Percentiles rank a stretch among this genome's conserved stretches.
Evolutionary conservation across 352 stramenopile species (phyloP).

Genomic region (Pythium utonaiense): DNA sequence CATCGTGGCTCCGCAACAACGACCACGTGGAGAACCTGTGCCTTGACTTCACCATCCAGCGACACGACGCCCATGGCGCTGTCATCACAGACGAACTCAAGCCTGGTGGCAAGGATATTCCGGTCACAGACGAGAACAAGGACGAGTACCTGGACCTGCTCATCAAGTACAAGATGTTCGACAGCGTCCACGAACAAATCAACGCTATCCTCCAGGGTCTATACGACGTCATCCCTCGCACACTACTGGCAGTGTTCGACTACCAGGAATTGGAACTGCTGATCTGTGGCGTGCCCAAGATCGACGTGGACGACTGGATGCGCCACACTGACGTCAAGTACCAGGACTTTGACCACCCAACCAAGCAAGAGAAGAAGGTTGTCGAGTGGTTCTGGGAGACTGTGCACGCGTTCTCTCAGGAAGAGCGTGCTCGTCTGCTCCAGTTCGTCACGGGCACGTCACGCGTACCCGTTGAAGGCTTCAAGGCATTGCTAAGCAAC

Average conservation of each 20-base stretch:
- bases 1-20: slow-evolving; percentile 64
- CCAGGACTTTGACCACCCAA: slow-evolving; percentile 60
- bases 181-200: slow-evolving; percentile 89
- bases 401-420: slow-evolving; percentile 71
- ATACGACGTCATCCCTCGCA: slow-evolving; percentile 87
- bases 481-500: slow-evolving; percentile 84
- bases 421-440: slow-evolving; percentile 82
- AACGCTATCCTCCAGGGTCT: slow-evolving; percentile 89
- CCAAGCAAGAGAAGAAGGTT: slow-evolving; percentile 52
- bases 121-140: slow-evolving; percentile 94
- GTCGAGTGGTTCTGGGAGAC: slow-evolving; percentile 90
- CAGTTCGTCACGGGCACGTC: slow-evolving; percentile 91
- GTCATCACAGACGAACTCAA: slow-evolving; percentile 88
- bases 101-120: slow-evolving; percentile 84
- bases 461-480: slow-evolving; percentile 93
- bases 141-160: slow-evolving; percentile 95
- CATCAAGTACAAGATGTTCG: slow-evolving; percentile 92
- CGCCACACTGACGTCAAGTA: slow-evolving; percentile 81
- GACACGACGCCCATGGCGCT: slow-evolving; percentile 39
- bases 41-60: slow-evolving; percentile 74
- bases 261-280: slow-evolving; percentile 96
- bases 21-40: slow-evolving; percentile 56
- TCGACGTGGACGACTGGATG: slow-evolving; percentile 91
- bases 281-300: slow-evolving; percentile 87
- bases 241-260: slow-evolving; percentile 88